These are phyloP conservation scores for Pseudogymnoascus sp. DNA, from an alignment of 2,329 filamentous ascomycete species.

Conservation along the genomic window DNA sequence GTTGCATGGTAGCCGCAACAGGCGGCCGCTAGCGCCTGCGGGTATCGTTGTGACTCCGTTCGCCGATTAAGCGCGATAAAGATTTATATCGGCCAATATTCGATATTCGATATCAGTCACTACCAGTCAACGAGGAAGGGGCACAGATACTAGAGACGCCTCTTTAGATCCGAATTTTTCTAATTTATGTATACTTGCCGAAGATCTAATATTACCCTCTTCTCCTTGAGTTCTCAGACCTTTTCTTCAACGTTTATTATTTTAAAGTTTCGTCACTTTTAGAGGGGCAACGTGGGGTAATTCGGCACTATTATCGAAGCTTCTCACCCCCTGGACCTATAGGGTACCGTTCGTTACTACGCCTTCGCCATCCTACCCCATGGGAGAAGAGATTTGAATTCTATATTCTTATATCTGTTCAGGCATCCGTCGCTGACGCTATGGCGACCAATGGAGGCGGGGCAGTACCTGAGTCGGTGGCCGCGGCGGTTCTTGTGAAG, in stretches of 20 bases:
- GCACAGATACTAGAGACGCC: not conserved
- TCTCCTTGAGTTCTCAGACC: not conserved
- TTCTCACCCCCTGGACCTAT: not conserved
- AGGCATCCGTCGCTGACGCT: not conserved
- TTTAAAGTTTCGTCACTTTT: not conserved
- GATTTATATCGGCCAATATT: not conserved
- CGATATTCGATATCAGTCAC: not conserved
- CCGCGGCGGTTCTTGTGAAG: conserved; percentile 73
- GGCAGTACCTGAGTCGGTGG: conserved; percentile 51
- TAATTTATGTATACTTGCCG: not conserved
- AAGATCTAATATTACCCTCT: not conserved
- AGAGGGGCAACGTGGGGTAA: conserved; percentile 7
- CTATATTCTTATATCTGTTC: not conserved
- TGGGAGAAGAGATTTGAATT: not conserved
- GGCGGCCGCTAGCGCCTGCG: conserved; percentile 2
- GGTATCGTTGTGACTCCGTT: not conserved
- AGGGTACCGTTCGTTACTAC: not conserved
- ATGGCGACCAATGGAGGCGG: not conserved
- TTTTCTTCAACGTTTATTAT: not conserved
- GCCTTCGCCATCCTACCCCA: not conserved
- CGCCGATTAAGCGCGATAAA: conserved; percentile 7
- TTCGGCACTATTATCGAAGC: not conserved
- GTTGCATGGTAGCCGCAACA: conserved; percentile 5
- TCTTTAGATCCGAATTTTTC: not conserved
- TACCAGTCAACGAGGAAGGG: not conserved